Base-by-base conservation (phyloP, 2,329 filamentous ascomycete genomes). In the Saccharata proteae region DNA sequence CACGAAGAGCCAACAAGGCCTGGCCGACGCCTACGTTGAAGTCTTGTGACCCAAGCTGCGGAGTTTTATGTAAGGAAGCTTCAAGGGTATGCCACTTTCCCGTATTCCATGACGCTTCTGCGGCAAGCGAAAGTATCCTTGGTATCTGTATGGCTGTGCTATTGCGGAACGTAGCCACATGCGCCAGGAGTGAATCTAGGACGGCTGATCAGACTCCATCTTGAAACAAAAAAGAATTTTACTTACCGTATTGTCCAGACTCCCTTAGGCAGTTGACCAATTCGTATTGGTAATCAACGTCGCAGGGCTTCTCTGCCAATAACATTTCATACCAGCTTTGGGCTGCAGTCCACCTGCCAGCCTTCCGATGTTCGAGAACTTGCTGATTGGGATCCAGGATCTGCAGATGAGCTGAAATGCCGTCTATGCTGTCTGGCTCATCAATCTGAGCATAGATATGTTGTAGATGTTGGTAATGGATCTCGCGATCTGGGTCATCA, bases 311-410 rank as follows among this genome's bases (percentile, higher is more conserved):
- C 44, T 90, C 77, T 3, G 80, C 77, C 19, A 96, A 66, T 40
- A 86, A 78, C 41, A 93, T 76, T 51, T 98, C 86, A 54, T 94
- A 96, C 90, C 92, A 98, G 40, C 83, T 93, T 57, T 96, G 90
- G 15, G 86, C 90, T 30, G 88, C 83, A 11, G 82, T 78, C 86
- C 90, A 98, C 39, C 86, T 70, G 4, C 90, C 90, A 13, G 86
- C 82, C 54, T 93, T 96, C 35, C 81, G 75, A 57, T 98, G 85
- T 45, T 92, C 84, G 34, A 94, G 66, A 18, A 94, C 80, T 51
- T 96, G 86, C 51, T 94, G 88, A 38, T 93, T 81, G 29, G 94
- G 78, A 42, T 92, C 82, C n/a, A 96, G 63, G 8, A 85, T 74
- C 36, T 80, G 79, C 3, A 96, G 64, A 50, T 90, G 80, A 13